phyloP scores from a whole-genome alignment of 2,329 filamentous ascomycete genomes.

The Aureobasidium zeae region DNA sequence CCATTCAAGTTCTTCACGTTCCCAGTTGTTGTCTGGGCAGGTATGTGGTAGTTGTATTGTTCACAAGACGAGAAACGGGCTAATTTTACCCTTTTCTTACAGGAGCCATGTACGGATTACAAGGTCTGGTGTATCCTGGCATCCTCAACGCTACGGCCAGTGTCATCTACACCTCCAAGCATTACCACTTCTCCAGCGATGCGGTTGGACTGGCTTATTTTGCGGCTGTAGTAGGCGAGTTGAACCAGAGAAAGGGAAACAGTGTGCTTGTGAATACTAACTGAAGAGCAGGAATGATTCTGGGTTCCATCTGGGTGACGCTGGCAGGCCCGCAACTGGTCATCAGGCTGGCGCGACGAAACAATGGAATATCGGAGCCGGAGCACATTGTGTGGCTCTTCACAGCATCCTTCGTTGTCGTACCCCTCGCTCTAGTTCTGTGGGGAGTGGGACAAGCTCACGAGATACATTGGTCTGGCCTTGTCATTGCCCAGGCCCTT shows the following conservation, averaged over 20 bases:
- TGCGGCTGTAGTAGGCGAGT: conserved; percentile 25
- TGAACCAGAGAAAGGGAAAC: too few relatives aligned
- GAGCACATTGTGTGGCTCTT: conserved; percentile 36
- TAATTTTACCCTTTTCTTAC: too few relatives aligned
- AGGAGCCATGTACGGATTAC: conserved; percentile 17
- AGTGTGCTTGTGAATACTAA: too few relatives aligned
- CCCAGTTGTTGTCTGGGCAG: conserved; percentile 16
- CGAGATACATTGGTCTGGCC: conserved; percentile 15
- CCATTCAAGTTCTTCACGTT: conserved; percentile 18
- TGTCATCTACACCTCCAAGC: conserved; percentile 20
- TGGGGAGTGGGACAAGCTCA: conserved; percentile 4
- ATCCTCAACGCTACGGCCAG: conserved; percentile 18
- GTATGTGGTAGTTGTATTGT: too few relatives aligned
- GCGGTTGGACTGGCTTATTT: conserved; percentile 30
- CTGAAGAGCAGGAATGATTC: too few relatives aligned
- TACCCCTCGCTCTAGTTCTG: conserved; percentile 10
- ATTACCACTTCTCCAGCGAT: conserved; percentile 30
- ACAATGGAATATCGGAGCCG: conserved; percentile 34
- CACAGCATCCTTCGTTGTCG: conserved; percentile 11
- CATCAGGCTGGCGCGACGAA: conserved; percentile 34
- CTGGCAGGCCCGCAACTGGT: conserved; percentile 22
- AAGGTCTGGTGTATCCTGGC: conserved; percentile 16
- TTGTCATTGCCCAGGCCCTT: conserved; percentile 27
- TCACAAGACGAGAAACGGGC: too few relatives aligned
- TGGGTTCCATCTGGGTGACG: conserved; percentile 29